phyloP scores from a whole-genome alignment of 345 rosid species.

The Fremontodendron californicum region DNA sequence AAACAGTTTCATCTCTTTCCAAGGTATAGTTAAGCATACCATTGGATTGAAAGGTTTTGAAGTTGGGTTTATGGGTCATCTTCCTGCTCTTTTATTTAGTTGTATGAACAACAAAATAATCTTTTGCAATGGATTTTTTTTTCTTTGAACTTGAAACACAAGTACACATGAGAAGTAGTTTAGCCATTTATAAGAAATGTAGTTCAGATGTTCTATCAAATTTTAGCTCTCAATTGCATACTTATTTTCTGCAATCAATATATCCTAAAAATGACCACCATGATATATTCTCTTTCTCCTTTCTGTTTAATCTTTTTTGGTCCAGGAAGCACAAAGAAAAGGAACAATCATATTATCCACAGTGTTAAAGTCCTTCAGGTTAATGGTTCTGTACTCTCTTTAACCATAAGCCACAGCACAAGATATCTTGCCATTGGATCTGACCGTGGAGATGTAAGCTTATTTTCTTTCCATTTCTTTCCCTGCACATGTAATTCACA shows the following conservation, averaged over 20 bases:
- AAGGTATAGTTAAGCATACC: conserved; percentile 37
- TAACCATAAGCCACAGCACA: conserved; percentile 45
- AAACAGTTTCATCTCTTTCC: conserved; percentile 54
- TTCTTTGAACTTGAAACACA: not conserved
- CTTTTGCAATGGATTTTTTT: not conserved
- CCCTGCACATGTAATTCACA: not conserved
- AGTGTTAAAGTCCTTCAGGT: conserved; percentile 60
- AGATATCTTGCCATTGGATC: conserved; percentile 72
- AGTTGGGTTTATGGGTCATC: conserved; percentile 2
- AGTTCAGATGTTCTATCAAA: not conserved
- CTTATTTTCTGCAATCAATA: not conserved
- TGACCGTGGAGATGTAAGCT: conserved; percentile 83
- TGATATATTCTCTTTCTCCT: not conserved
- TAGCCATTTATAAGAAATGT: not conserved
- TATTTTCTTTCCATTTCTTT: not conserved
- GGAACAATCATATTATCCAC: conserved; percentile 58
- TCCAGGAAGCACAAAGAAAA: conserved; percentile 67
- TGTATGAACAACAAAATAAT: not conserved
- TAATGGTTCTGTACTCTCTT: conserved; percentile 60
- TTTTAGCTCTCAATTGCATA: not conserved
- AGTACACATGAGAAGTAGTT: not conserved
- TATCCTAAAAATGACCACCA: not conserved
- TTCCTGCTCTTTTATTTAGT: not conserved
- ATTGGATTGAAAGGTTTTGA: not conserved
- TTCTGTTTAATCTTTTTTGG: not conserved